Conservation (phyloP, 768 basidiomycete genomes). For the Lentinula raphanica region DNA sequence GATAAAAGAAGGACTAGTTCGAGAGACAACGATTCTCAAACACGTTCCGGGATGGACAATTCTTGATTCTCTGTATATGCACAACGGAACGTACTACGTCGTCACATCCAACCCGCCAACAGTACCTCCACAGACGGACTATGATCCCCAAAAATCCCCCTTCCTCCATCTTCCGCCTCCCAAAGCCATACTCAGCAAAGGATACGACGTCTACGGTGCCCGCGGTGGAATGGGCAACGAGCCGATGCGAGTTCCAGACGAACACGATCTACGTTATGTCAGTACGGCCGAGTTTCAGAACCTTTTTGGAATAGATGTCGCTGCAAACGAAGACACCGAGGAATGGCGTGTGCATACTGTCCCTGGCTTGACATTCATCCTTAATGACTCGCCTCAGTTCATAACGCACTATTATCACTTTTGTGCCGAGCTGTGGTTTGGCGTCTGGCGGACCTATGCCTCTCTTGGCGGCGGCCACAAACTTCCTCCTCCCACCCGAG, state of each 20-base stretch:
- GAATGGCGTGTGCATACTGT: slow-evolving; percentile 56
- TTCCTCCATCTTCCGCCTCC: slow-evolving; percentile 49
- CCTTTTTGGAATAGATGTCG: slow-evolving; percentile 49
- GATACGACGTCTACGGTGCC: slow-evolving; percentile 38
- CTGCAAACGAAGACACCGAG: background rate
- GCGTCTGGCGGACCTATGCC: slow-evolving; percentile 88
- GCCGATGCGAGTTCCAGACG: slow-evolving; percentile 61
- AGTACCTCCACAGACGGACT: slow-evolving; percentile 37
- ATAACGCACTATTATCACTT: slow-evolving; percentile 93
- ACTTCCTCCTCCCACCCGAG: slow-evolving; percentile 68
- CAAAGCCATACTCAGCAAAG: slow-evolving; percentile 68
- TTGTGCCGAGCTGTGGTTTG: slow-evolving; percentile 88
- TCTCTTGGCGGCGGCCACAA: slow-evolving; percentile 65
- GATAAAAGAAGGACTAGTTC: slow-evolving; percentile 24
- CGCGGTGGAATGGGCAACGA: slow-evolving; percentile 49
- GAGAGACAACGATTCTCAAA: slow-evolving; percentile 61
- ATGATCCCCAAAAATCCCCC: background rate
- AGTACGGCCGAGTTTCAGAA: slow-evolving; percentile 57
- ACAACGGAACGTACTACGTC: slow-evolving; percentile 78
- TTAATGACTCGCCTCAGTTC: slow-evolving; percentile 82
- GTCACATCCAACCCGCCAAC: slow-evolving; percentile 49
- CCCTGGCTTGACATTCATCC: slow-evolving; percentile 56
- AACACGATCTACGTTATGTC: slow-evolving; percentile 76
- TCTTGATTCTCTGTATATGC: slow-evolving; percentile 75
- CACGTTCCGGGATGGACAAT: slow-evolving; percentile 92